These are phyloP conservation scores for Sphenostylis stenocarpa DNA, from an alignment of 306 rosid species.

Conservation along the genomic window DNA sequence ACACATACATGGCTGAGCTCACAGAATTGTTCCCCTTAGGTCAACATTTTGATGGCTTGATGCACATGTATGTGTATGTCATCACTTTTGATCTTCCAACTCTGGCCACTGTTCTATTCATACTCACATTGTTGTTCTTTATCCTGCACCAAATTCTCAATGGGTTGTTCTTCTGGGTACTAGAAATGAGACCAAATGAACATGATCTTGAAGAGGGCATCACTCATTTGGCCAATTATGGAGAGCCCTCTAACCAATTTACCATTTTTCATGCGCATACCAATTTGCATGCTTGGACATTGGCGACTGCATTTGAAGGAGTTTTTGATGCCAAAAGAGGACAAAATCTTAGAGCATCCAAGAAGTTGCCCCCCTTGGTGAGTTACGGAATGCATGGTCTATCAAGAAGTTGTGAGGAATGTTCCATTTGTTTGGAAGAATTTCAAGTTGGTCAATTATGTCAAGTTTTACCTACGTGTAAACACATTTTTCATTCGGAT, in stretches of 20 bases:
- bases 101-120: neutral
- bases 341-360: constrained; percentile 37
- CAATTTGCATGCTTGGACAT: constrained; percentile 31
- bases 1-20: constrained; percentile 31
- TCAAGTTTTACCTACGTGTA: constrained; percentile 56
- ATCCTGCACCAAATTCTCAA: constrained; percentile 36
- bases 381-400: constrained; percentile 41
- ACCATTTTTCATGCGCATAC: constrained; percentile 1
- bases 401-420: constrained; percentile 28
- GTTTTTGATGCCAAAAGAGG: constrained; percentile 39
- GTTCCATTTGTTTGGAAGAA: constrained; percentile 68
- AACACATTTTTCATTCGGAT: constrained; percentile 58
- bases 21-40: constrained; percentile 29
- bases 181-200: constrained; percentile 18
- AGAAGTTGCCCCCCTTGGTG: constrained; percentile 54
- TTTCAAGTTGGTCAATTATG: constrained; percentile 48
- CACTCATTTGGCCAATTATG: neutral
- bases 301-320: constrained; percentile 1
- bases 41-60: constrained; percentile 10
- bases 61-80: constrained; percentile 7
- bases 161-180: constrained; percentile 38
- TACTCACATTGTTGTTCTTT: constrained; percentile 27
- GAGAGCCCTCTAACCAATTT: neutral
- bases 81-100: constrained; percentile 33
- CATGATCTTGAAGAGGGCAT: constrained; percentile 30